Evolutionary conservation across 2,329 filamentous ascomycete species (phyloP), one percentile per base, ranked within the genome.

Genomic region (Knoxdaviesia capensis): DNA sequence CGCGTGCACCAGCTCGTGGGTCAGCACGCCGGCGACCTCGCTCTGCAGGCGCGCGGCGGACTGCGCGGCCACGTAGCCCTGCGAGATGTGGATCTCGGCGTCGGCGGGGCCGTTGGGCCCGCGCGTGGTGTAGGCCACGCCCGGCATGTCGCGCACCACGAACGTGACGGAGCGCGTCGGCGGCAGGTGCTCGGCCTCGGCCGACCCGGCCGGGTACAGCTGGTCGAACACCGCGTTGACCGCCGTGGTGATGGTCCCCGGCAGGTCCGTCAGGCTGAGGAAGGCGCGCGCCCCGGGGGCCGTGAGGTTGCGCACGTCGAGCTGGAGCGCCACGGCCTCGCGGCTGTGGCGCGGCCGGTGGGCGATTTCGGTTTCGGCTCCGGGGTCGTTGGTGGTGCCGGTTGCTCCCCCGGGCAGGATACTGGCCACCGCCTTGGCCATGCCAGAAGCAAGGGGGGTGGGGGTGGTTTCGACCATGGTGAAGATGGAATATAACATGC

Each of bases 1-100:
- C 60, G 86, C 94, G 62, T 96, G 90, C 9, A 96, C 88, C 47
- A 94, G 77, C 60, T 96, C 88, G 56, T 96, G 88, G 1, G 81
- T 80, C 20, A 96, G 58, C 1, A 96, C 86, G 36, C 90, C 90
- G 11, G 72, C 62, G 45, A 94, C 74, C 61, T 96, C 85, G 35
- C 67, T 52, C 29, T 54, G 48, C 8, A 61, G 59, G 40, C 68
- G 66, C 7, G 59, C 50, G 0, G 56, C 40, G 0, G 66, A 51
- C 33, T 52, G 63, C 38, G 54, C 50, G 37, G 61, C 53, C 49
- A 94, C 75, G 62, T 94, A 94, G 39, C 68, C 62, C 1, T 88
- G 72, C 10, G 76, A 86, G 58, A 96, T 69, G 60, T 94, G 85
- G 47, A 94, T 90, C 56, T 94, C 86, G 55, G 94, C 94, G 65